Base-by-base conservation (phyloP, 345 rosid species). In the Eucalyptus paniculata region DNA sequence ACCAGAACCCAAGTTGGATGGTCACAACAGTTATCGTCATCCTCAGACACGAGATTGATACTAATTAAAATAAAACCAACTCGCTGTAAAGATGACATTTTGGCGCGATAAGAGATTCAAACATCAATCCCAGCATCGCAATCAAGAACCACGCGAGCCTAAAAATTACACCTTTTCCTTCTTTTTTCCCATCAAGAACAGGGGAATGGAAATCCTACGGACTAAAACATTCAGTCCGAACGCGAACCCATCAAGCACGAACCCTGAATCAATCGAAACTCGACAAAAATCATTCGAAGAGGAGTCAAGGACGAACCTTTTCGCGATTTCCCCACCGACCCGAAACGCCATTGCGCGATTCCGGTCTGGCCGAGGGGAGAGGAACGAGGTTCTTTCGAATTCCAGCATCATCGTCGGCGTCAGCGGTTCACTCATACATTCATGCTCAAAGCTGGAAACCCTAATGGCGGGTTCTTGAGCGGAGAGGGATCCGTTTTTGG, bases 71-170 rank as follows among this genome's bases (percentile, higher is more conserved):
- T 9, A 40, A 42, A 82, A 89, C 91, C 92, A 90, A 90, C 92
- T 87, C 87, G 90, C 91, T 90, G 93, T 91, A 92, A 92, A 91
- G 93, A 94, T 92, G 93, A 90, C 86, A 89, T 87, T 87, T 93
- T 91, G 45, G 65, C 19, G 44, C 54, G 58, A 67, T 89, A 50
- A 37, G 83, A 37, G 44, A 51, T n/a, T 86, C 37, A n/a, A 34
- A 87, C 80, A 54, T 81, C 58, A 88, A 47, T 50, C 90, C 83
- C 85, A 89, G 89, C 90, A 77, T 34, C 45, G 50, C 85, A 77
- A 77, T 6, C 30, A 11, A 11, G 17, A 77, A 77, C 23, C 47
- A 40, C 47, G 47, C 47, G 42, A 77, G 9, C 85, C 28, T 37
- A 40, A 77, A 40, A 77, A 77, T 77, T 16, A 21, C 47, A 77